A percentile compares a stretch with the other conserved stretches of the same genome.
phyloP scores from a whole-genome alignment of 2,329 filamentous ascomycete species.

The Colletotrichum sp. region DNA sequence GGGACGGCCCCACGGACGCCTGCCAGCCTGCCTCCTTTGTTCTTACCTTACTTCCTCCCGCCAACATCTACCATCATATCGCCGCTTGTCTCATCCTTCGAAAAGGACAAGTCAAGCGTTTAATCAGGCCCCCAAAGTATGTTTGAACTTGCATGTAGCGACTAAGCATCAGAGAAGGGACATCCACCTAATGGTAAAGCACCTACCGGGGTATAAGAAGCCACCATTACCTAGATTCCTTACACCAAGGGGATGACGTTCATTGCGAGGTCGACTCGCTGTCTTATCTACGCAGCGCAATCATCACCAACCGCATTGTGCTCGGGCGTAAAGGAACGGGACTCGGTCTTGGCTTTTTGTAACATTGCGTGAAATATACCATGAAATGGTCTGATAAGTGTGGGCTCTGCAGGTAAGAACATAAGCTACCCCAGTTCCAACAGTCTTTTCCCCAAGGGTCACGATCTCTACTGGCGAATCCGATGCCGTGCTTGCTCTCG shows the following conservation, averaged over 20 bases:
- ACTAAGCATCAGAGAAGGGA: too few species aligned
- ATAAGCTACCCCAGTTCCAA: not conserved
- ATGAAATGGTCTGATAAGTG: not conserved
- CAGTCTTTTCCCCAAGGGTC: not conserved
- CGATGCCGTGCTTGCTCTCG: not conserved
- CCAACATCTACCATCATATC: not conserved
- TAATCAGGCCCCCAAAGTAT: too few species aligned
- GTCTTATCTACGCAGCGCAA: not conserved
- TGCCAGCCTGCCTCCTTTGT: not conserved
- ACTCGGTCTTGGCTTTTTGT: not conserved
- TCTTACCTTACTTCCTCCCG: too few species aligned
- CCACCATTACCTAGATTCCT: too few species aligned
- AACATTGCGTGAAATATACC: not conserved
- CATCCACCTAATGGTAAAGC: too few species aligned
- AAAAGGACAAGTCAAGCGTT: not conserved
- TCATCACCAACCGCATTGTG: not conserved
- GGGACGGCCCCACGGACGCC: not conserved
- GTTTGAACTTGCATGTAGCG: too few species aligned
- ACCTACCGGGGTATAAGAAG: too few species aligned
- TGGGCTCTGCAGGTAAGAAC: not conserved
- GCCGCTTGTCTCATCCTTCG: not conserved
- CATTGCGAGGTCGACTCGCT: constrained; percentile 21
- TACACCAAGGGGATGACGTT: constrained; percentile 23
- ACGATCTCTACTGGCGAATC: not conserved
- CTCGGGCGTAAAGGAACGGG: not conserved